These are phyloP conservation scores for Pythium aphanidermatum DNA, from an alignment of 352 stramenopile species.

Conservation along the genomic window DNA sequence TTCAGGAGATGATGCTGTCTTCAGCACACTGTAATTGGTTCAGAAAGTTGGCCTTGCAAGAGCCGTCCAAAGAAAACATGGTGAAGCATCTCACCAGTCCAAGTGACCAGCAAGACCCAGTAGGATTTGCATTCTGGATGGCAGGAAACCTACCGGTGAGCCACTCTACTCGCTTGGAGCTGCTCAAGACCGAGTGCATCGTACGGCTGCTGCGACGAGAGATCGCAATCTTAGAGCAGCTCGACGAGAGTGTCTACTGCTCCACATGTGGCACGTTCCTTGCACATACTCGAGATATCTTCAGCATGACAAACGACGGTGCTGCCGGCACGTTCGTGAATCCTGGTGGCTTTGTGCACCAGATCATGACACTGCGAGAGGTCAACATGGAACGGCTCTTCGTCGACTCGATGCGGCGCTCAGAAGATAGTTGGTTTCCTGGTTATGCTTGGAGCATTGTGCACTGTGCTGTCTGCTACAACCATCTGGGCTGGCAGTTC, in stretches of 20 bases:
- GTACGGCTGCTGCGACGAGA: conserved; percentile 50
- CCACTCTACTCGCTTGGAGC: conserved; percentile 44
- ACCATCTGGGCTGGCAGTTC: conserved; percentile 77
- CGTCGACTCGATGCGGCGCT: conserved; percentile 37
- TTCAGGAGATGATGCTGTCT: conserved; percentile 62
- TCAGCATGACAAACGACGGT: conserved; percentile 61
- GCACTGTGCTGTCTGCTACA: conserved; percentile 58
- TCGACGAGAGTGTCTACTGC: conserved; percentile 65
- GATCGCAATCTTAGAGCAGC: conserved; percentile 47
- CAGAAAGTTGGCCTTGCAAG: conserved; percentile 11
- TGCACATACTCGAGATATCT: conserved; percentile 66
- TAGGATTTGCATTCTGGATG: conserved; percentile 76
- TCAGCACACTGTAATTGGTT: conserved; percentile 76
- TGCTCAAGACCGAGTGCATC: conserved; percentile 56
- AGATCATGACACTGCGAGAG: conserved; percentile 68
- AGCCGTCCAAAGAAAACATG: conserved; percentile 11
- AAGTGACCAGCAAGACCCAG: conserved; percentile 48
- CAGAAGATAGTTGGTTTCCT: conserved; percentile 72
- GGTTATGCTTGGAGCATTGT: conserved; percentile 79
- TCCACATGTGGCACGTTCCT: conserved; percentile 55
- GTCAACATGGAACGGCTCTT: conserved; percentile 40
- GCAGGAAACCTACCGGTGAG: conserved; percentile 62
- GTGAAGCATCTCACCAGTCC: conserved; percentile 19
- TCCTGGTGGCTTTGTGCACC: conserved; percentile 64
- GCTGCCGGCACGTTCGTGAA: conserved; percentile 77